These are phyloP conservation scores for Eimeria mitis DNA, from an alignment of 169 alveolate species.

Conservation along the genomic window DNA sequence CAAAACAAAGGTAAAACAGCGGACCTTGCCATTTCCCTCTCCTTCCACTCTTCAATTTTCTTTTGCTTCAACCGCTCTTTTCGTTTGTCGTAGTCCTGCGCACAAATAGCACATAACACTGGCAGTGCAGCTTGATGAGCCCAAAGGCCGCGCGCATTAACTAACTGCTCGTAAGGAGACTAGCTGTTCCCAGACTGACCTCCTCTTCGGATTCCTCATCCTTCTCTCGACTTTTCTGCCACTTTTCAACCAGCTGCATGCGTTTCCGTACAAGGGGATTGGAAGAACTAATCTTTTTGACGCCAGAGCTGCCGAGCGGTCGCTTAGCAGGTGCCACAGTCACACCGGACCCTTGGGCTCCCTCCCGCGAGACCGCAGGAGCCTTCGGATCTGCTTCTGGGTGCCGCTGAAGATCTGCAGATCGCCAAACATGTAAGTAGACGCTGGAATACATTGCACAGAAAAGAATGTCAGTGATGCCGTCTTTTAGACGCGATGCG, in stretches of 20 bases:
- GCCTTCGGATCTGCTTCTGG: conserved; percentile 38
- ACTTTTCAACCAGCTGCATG: conserved; percentile 82
- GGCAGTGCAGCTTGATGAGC: not conserved
- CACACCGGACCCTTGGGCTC: conserved; percentile 56
- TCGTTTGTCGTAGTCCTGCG: conserved; percentile 73
- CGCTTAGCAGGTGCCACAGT: conserved; percentile 39
- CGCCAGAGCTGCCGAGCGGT: conserved; percentile 32
- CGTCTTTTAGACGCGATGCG: not conserved
- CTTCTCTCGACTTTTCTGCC: conserved; percentile 74
- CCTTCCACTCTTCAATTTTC: conserved; percentile 82
- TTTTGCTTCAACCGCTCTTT: conserved; percentile 61
- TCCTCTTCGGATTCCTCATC: conserved; percentile 80
- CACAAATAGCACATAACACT: not conserved
- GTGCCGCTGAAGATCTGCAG: conserved; percentile 44
- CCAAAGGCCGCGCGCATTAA: not conserved
- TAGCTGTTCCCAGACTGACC: conserved; percentile 21
- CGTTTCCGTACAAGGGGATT: conserved; percentile 78
- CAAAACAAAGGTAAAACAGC: not conserved
- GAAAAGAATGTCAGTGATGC: not conserved
- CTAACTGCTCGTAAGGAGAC: not conserved
- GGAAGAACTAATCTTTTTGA: conserved; percentile 24
- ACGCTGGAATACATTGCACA: not conserved
- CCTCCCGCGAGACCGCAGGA: conserved; percentile 74
- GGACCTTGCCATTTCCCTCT: conserved; percentile 81
- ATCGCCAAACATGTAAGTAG: conserved; percentile 22